Conservation (phyloP, 495 filamentous ascomycete genomes). For the Podospora bellae-mahoneyi region DNA sequence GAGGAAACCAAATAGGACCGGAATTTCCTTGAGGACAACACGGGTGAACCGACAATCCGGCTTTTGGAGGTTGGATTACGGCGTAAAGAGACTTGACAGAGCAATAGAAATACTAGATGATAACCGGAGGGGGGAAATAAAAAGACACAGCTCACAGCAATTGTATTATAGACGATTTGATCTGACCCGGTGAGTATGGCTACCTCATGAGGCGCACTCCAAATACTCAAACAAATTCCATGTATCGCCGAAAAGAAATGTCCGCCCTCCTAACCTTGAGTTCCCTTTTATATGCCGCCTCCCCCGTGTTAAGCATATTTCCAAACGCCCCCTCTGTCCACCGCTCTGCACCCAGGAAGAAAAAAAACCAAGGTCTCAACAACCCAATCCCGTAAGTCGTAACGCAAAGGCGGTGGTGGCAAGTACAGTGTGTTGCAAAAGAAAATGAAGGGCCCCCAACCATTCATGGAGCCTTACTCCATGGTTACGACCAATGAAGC, state of each 20-base stretch:
- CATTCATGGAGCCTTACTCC: background rate
- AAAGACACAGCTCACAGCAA: too few relatives aligned
- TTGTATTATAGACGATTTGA: too few relatives aligned
- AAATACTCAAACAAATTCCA: background rate
- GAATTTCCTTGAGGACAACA: background rate
- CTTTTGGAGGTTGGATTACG: background rate
- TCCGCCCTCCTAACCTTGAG: background rate
- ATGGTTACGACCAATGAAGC: background rate
- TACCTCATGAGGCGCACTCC: too few relatives aligned
- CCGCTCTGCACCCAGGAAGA: background rate
- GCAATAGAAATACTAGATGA: background rate
- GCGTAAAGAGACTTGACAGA: background rate
- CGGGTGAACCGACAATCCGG: background rate
- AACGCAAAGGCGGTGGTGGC: background rate
- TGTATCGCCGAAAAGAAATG: background rate
- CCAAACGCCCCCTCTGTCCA: background rate
- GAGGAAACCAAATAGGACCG: background rate
- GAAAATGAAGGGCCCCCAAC: background rate
- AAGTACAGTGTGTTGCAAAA: background rate
- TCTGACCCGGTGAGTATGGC: too few relatives aligned
- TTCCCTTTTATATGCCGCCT: background rate
- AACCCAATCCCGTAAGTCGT: background rate
- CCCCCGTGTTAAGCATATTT: background rate
- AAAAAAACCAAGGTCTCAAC: background rate
- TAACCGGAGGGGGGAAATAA: too few relatives aligned